Percentiles rank a stretch among this genome's conserved stretches.
phyloP scores from a whole-genome alignment of 2,329 filamentous ascomycete genomes.

The Trichocomaceae sp. region DNA sequence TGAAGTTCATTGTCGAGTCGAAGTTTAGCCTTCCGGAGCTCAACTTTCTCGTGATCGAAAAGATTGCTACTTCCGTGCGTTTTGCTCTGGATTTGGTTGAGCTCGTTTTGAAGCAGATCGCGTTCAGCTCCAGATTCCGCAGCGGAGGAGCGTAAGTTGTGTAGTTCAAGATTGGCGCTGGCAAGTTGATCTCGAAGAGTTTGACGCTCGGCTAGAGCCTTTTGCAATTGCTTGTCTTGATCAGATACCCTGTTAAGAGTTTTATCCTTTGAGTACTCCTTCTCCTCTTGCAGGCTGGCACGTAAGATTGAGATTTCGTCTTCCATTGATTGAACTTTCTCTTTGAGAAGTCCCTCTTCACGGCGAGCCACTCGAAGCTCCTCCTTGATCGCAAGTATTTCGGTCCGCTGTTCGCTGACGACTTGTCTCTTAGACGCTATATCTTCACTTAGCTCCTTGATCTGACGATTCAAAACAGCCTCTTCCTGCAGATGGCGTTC shows the following conservation, averaged over 20 bases:
- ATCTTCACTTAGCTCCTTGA: conserved; percentile 66
- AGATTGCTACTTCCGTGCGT: conserved; percentile 50
- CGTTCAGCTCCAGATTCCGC: conserved; percentile 58
- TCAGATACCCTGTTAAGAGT: conserved; percentile 54
- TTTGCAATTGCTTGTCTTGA: conserved; percentile 51
- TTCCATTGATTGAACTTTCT: conserved; percentile 62
- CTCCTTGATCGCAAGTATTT: conserved; percentile 60
- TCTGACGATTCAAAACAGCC: conserved; percentile 61
- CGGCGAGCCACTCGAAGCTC: conserved; percentile 63
- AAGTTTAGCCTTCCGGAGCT: conserved; percentile 60
- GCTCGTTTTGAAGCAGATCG: conserved; percentile 58
- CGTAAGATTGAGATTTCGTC: conserved; percentile 73
- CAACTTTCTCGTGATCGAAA: conserved; percentile 62
- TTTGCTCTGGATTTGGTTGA: conserved; percentile 51
- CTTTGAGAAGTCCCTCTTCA: conserved; percentile 55
- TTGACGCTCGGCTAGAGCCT: conserved; percentile 55
- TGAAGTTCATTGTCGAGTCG: conserved; percentile 63
- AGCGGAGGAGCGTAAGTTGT: conserved; percentile 51
- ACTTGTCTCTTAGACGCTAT: conserved; percentile 60
- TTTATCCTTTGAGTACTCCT: conserved; percentile 53
- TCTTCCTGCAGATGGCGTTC: conserved; percentile 68
- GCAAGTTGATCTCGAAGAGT: conserved; percentile 57
- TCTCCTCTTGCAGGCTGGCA: conserved; percentile 57
- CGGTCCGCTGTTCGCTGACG: conserved; percentile 58
- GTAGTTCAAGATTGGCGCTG: conserved; percentile 54